phyloP scores from a whole-genome alignment of 225 moss, liverwort and hornwort genomes.

The Takakia lepidozioides region DNA sequence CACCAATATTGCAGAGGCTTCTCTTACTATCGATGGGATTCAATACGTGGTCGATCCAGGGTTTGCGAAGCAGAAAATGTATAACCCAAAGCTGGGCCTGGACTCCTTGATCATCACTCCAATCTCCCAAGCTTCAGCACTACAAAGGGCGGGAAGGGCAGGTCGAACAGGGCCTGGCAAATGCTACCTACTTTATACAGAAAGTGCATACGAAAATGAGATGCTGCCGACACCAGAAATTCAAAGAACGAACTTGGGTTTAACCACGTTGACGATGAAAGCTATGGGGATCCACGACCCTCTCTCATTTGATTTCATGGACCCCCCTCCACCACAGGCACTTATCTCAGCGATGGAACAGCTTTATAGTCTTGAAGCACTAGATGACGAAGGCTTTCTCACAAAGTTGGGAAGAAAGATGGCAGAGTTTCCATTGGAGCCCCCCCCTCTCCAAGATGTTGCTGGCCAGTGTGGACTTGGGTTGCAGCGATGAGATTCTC shows the following conservation, averaged over 20 bases:
- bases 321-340: constrained; percentile 94
- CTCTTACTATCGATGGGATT: constrained; percentile 94
- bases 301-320: constrained; percentile 99
- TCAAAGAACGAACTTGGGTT: constrained; percentile 84
- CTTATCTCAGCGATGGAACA: constrained; percentile 98
- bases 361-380: constrained; percentile 90
- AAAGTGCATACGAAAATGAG: constrained; percentile 95
- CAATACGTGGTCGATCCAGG: constrained; percentile 98
- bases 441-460: constrained; percentile 96
- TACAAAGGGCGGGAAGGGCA: constrained; percentile 93
- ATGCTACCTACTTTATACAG: constrained; percentile 87
- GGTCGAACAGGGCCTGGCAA: constrained; percentile 97
- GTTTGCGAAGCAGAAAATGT: constrained; percentile 98
- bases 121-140: constrained; percentile 95
- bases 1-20: constrained; percentile 95
- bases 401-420: constrained; percentile 94
- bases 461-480: constrained; percentile 92
- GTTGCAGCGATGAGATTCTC: constrained; percentile 94
- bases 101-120: constrained; percentile 96
- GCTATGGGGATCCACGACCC: constrained; percentile 99
- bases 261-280: constrained; percentile 86
- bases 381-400: constrained; percentile 89
- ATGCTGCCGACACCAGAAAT: constrained; percentile 98
- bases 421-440: constrained; percentile 94
- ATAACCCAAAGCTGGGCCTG: constrained; percentile 87